Conservation (phyloP, 371 early-diverging fungal species). For the Synchytrium microbalum region DNA sequence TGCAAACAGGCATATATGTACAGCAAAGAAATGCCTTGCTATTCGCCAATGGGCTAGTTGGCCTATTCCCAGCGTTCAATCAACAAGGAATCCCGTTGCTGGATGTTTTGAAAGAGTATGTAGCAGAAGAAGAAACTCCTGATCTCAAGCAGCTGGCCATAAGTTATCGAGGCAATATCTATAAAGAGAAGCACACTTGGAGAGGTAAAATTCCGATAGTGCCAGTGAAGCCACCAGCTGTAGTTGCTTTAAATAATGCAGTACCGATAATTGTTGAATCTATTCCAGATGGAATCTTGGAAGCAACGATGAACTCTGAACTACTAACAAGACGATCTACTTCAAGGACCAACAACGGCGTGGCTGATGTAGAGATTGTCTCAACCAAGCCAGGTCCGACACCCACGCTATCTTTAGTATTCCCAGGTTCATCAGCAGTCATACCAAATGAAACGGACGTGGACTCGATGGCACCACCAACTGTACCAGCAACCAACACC, state of each 20-base stretch:
- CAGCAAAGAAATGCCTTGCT: not conserved
- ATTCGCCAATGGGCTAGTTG: not conserved
- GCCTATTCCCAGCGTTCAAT: not conserved
- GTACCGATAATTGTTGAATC: not conserved
- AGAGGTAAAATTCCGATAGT: not conserved
- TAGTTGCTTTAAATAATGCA: not conserved
- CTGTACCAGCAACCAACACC: no score
- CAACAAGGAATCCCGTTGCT: not conserved
- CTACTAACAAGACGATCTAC: no score
- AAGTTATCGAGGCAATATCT: not conserved
- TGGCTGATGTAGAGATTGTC: no score
- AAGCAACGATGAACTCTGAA: no score
- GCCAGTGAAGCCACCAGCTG: not conserved
- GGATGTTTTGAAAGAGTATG: not conserved
- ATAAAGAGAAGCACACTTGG: not conserved
- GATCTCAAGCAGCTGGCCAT: not conserved
- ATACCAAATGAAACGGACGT: no score
- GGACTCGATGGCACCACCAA: no score
- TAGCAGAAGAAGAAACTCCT: not conserved
- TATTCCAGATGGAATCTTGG: no score
- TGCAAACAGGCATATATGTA: not conserved
- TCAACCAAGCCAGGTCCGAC: no score
- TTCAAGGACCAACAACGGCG: no score
- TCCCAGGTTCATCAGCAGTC: no score
- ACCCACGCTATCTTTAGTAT: no score